These are phyloP conservation scores for Selaginella moellendorffii DNA, from an alignment of 75 land plant species.

Conservation along the genomic window DNA sequence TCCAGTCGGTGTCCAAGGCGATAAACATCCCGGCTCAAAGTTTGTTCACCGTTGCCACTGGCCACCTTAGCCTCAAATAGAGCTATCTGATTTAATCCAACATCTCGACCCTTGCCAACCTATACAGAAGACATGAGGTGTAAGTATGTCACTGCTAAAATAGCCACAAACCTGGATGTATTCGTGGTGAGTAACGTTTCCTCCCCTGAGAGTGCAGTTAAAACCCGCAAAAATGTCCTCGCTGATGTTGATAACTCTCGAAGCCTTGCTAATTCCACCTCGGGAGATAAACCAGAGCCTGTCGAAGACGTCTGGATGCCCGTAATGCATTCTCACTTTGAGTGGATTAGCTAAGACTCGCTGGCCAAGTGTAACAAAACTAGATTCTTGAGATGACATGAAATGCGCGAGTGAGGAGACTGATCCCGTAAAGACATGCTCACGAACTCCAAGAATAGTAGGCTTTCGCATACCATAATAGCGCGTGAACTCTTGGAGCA, in stretches of 20 bases:
- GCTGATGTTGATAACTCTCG: constrained; percentile 83
- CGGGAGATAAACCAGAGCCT: constrained; percentile 71
- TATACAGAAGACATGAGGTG: neutral
- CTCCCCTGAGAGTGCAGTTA: constrained; percentile 72
- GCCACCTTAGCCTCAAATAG: constrained; percentile 93
- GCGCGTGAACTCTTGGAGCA: constrained; percentile 59
- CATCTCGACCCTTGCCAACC: constrained; percentile 84
- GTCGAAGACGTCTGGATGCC: constrained; percentile 96
- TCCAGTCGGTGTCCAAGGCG: constrained; percentile 78
- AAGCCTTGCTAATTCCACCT: constrained; percentile 91
- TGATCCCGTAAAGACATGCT: constrained; percentile 89
- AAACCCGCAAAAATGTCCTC: constrained; percentile 95
- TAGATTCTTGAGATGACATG: constrained; percentile 96
- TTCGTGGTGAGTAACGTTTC: constrained; percentile 94
- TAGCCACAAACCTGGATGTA: constrained; percentile 45
- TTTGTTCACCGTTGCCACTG: constrained; percentile 91
- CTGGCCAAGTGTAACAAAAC: constrained; percentile 94
- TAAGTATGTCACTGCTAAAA: neutral
- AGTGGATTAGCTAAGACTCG: constrained; percentile 84
- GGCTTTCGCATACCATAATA: constrained; percentile 71
- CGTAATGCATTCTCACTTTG: constrained; percentile 94
- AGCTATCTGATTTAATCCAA: constrained; percentile 78
- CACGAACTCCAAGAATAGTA: constrained; percentile 76
- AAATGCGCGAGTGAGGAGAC: constrained; percentile 96
- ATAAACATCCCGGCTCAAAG: constrained; percentile 76